Conservation (phyloP, 1,139 yeast genomes). For the Saccharomyces hybrid region DNA sequence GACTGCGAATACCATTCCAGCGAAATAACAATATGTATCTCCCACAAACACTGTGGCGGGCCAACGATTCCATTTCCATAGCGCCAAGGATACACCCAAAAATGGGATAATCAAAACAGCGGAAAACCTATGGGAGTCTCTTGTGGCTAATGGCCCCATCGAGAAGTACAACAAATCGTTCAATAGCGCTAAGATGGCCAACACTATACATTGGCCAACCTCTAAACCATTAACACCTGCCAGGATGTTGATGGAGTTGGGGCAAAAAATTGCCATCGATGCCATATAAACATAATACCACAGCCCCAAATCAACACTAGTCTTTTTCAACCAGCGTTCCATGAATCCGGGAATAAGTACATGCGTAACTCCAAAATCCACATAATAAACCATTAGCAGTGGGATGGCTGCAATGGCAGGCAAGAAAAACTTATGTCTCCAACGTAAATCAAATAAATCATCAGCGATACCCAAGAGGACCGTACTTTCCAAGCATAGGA, state of each 20-base stretch:
- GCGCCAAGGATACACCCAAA: conserved; percentile 72
- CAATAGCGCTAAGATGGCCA: conserved; percentile 59
- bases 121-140: conserved; percentile 77
- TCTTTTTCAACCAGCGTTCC: conserved; percentile 33
- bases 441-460: conserved; percentile 87
- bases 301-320: conserved; percentile 66
- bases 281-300: conserved; percentile 87
- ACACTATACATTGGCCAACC: conserved; percentile 85
- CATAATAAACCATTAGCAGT: conserved; percentile 79
- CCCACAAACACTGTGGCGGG: conserved; percentile 95
- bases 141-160: conserved; percentile 52
- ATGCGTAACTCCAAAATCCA: conserved; percentile 88
- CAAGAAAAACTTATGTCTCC: conserved; percentile 94
- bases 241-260: conserved; percentile 90
- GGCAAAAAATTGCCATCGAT: conserved; percentile 84
- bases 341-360: conserved; percentile 78
- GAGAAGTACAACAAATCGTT: conserved; percentile 72
- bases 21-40: conserved; percentile 94
- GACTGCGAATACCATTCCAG: conserved; percentile 98
- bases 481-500: conserved; percentile 77
- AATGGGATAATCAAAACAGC: conserved; percentile 77
- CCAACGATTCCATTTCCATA: conserved; percentile 75
- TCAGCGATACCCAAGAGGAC: conserved; percentile 84
- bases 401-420: conserved; percentile 96
- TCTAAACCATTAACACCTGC: conserved; percentile 97